phyloP scores from a whole-genome alignment of 805 yeast species.

The Ogataea dorogensis region DNA sequence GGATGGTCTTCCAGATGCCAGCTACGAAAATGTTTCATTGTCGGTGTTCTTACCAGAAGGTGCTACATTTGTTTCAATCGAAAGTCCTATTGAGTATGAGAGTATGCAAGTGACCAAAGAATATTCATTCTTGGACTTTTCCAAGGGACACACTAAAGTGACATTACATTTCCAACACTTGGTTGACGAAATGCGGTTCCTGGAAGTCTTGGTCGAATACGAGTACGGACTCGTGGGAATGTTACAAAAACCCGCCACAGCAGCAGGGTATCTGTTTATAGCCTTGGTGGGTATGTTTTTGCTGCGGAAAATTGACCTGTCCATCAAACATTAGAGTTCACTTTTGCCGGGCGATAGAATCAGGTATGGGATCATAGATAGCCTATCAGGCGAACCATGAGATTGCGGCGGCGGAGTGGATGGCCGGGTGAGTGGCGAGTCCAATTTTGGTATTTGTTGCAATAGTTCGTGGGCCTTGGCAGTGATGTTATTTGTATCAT shows the following conservation, averaged over 20 bases:
- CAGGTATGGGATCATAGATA: constrained; percentile 24
- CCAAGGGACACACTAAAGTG: constrained; percentile 75
- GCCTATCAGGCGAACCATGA: constrained; percentile 14
- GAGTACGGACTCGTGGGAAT: constrained; percentile 52
- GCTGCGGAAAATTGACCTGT: constrained; percentile 44
- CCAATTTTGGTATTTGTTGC: constrained; percentile 9
- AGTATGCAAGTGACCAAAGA: constrained; percentile 31
- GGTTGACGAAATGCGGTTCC: constrained; percentile 62
- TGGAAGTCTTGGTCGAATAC: constrained; percentile 62
- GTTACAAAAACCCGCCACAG: constrained; percentile 62
- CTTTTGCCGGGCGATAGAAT: constrained; percentile 18
- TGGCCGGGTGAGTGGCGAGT: constrained; percentile 4
- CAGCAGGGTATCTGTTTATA: constrained; percentile 59
- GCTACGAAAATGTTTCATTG: constrained; percentile 58
- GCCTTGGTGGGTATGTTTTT: constrained; percentile 57
- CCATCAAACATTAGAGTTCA: constrained; percentile 27
- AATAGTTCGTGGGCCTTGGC: constrained; percentile 26
- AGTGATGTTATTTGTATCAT: constrained; percentile 18
- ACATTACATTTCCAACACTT: constrained; percentile 58
- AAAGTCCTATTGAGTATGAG: constrained; percentile 51
- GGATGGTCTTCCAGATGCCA: constrained; percentile 67
- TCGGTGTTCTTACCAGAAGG: constrained; percentile 85
- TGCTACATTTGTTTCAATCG: constrained; percentile 55
- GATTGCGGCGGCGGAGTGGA: constrained; percentile 3
- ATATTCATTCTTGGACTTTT: constrained; percentile 66